phyloP scores from a whole-genome alignment of 1,139 yeast species.

The Pichia sp. region DNA sequence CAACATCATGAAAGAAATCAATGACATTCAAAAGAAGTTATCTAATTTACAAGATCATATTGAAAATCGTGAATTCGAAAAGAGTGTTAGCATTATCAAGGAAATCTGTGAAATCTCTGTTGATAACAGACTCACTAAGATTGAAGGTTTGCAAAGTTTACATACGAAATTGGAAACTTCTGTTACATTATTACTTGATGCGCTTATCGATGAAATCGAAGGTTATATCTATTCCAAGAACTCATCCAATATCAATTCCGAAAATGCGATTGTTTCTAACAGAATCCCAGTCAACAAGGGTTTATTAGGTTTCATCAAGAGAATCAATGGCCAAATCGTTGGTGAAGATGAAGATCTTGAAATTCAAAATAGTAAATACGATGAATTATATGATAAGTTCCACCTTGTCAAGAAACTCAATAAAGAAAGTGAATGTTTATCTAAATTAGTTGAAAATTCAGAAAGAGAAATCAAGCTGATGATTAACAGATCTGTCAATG shows the following conservation, averaged over 20 bases:
- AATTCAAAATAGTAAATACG: conserved; percentile 22
- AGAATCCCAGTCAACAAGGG: conserved; percentile 23
- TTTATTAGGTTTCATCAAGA: conserved; percentile 24
- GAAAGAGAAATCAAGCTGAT: conserved; percentile 50
- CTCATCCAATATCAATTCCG: conserved; percentile 14
- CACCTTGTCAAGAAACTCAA: conserved; percentile 40
- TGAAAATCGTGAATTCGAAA: conserved; percentile 64
- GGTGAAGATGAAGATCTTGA: conserved; percentile 28
- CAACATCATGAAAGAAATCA: conserved; percentile 69
- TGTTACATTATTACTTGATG: conserved; percentile 64
- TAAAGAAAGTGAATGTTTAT: conserved; percentile 60
- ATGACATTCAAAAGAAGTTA: conserved; percentile 58
- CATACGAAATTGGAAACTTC: conserved; percentile 62
- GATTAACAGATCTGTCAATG: conserved; percentile 62
- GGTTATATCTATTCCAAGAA: conserved; percentile 65
- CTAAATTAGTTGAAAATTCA: conserved; percentile 48
- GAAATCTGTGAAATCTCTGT: conserved; percentile 46
- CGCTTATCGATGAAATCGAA: conserved; percentile 73
- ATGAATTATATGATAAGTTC: conserved; percentile 20
- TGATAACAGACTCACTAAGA: conserved; percentile 43
- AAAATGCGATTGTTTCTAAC: conserved; percentile 22
- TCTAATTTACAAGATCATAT: conserved; percentile 63
- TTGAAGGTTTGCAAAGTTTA: conserved; percentile 54
- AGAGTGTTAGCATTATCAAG: conserved; percentile 50
- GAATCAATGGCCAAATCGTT: conserved; percentile 16